Conservation (phyloP, 352 stramenopile species). For the Plasmopara viticola region DNA sequence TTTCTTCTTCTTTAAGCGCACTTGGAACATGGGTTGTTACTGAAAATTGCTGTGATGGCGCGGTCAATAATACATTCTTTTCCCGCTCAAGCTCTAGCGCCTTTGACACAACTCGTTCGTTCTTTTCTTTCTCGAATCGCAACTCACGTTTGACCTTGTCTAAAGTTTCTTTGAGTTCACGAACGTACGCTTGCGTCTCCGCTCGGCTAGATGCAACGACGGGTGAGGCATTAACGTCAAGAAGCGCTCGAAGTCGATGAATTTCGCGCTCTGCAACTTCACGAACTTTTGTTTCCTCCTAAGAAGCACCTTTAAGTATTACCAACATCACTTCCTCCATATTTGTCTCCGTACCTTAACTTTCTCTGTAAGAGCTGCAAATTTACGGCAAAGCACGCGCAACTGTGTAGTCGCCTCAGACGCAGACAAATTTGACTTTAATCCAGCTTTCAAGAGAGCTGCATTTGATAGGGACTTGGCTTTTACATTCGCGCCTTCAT, state of each 20-base stretch:
- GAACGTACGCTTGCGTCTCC: constrained; percentile 58
- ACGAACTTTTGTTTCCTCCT: constrained; percentile 71
- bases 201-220: constrained; percentile 47
- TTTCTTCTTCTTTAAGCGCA: constrained; percentile 9
- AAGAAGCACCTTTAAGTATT: not conserved
- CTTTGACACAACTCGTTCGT: constrained; percentile 58
- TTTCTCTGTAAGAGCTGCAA: constrained; percentile 76
- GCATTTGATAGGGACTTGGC: constrained; percentile 36
- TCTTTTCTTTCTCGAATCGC: constrained; percentile 72
- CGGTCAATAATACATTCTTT: constrained; percentile 43
- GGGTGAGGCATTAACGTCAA: constrained; percentile 48
- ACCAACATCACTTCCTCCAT: not conserved
- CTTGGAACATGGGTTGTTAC: not conserved
- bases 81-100: constrained; percentile 64
- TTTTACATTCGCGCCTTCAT: constrained; percentile 21
- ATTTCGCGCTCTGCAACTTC: constrained; percentile 74
- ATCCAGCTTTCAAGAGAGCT: constrained; percentile 41
- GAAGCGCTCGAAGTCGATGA: constrained; percentile 49
- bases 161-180: constrained; percentile 55
- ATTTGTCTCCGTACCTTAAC: constrained; percentile 44
- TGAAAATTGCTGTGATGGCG: constrained; percentile 14
- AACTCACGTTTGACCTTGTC: constrained; percentile 54
- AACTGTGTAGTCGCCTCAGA: constrained; percentile 69
- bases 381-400: constrained; percentile 79
- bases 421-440: constrained; percentile 55